These are phyloP conservation scores for Flaveria floridana DNA, from an alignment of 140 eudicot species.

Conservation along the genomic window DNA sequence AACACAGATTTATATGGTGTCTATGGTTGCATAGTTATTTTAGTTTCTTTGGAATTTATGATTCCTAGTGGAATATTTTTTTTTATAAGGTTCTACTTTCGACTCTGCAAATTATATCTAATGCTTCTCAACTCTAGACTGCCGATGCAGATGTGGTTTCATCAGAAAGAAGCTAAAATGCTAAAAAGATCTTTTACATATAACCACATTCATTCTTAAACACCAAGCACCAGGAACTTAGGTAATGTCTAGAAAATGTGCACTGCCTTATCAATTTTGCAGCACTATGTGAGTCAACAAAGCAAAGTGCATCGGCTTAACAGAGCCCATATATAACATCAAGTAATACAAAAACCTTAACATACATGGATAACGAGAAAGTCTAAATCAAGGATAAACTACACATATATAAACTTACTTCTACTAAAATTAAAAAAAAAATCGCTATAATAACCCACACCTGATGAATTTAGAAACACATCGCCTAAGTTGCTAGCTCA, in stretches of 20 bases:
- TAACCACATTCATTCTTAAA: not conserved
- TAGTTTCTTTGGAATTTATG: no score
- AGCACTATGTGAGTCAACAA: not conserved
- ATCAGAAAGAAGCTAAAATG: no score
- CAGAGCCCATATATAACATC: not conserved
- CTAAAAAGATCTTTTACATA: not conserved
- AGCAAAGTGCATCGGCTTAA: not conserved
- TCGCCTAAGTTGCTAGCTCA: constrained; percentile 5
- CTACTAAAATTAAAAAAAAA: not conserved
- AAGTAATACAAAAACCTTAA: not conserved
- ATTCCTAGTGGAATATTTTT: no score
- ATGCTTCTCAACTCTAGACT: no score
- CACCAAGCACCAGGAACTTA: constrained; percentile 4
- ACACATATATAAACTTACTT: not conserved
- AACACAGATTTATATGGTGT: no score
- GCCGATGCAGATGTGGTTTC: no score
- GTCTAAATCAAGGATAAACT: not conserved
- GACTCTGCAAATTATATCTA: no score
- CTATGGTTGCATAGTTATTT: no score
- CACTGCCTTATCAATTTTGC: not conserved
- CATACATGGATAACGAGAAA: not conserved
- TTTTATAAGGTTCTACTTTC: no score
- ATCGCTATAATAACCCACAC: not conserved
- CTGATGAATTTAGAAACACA: not conserved
- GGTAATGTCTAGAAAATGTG: not conserved